Percentiles rank a stretch among this genome's conserved stretches.
Evolutionary conservation across 169 alveolate genomes (phyloP).

Genomic region (Plasmodium sp.): DNA sequence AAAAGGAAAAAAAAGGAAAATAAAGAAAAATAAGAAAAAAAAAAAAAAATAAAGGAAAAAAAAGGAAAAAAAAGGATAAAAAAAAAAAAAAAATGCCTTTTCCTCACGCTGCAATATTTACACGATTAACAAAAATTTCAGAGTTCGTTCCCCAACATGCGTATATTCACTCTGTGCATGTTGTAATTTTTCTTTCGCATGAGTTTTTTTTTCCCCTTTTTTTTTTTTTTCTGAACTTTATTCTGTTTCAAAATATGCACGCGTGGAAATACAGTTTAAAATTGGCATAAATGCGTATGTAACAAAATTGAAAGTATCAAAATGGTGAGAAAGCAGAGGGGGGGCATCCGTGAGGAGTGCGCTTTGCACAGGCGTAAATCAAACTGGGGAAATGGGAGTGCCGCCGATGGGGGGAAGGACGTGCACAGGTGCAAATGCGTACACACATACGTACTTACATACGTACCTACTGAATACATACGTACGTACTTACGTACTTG

Average conservation of each 20-base stretch:
- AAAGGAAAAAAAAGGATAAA: background rate
- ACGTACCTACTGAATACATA: too few relatives aligned
- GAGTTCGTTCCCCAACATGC: background rate
- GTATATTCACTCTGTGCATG: background rate
- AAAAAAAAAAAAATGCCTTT: background rate
- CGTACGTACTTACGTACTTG: background rate
- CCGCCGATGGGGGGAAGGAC: background rate
- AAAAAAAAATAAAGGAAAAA: background rate
- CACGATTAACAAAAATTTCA: constrained; percentile 25
- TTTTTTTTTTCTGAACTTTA: constrained; percentile 7
- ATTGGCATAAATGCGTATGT: constrained; percentile 2
- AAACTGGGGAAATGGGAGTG: background rate
- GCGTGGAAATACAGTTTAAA: constrained; percentile 14
- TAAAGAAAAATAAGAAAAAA: background rate
- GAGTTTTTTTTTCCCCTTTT: background rate
- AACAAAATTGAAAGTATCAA: constrained; percentile 62
- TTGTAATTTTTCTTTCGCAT: background rate
- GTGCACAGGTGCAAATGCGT: background rate
- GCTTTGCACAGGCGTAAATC: constrained; percentile 12
- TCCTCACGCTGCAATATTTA: constrained; percentile 4
- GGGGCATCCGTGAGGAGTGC: background rate
- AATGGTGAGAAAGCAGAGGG: background rate
- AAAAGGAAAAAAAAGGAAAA: background rate
- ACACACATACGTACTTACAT: too few relatives aligned
- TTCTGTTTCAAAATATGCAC: constrained; percentile 7